These are phyloP conservation scores for Solanum clarkiae DNA, from an alignment of 257 asterid species.

Conservation along the genomic window DNA sequence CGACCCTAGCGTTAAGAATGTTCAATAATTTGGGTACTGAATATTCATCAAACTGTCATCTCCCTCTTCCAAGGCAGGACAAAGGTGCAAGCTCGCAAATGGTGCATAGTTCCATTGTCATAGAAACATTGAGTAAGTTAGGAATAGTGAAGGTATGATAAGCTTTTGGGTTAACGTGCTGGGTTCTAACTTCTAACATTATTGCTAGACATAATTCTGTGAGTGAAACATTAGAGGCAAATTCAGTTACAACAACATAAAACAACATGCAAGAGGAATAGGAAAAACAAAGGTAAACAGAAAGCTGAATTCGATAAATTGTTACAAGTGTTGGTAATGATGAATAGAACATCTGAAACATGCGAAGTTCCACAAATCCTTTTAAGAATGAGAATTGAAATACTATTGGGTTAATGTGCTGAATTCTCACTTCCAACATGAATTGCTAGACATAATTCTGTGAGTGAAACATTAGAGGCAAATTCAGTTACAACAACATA, in stretches of 20 bases:
- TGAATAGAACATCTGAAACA: neutral
- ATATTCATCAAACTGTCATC: neutral
- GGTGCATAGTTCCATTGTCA: neutral
- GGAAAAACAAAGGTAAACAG: neutral
- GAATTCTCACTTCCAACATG: neutral
- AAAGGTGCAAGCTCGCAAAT: neutral
- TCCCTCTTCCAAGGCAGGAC: neutral
- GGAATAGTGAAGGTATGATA: neutral
- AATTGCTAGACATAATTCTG: neutral
- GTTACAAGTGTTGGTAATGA: neutral
- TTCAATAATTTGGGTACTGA: neutral
- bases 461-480: neutral
- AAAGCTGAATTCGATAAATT: neutral
- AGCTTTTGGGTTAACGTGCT: neutral
- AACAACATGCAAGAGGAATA: neutral
- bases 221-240: neutral
- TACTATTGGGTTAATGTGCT: neutral
- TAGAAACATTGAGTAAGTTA: neutral
- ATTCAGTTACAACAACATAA: neutral
- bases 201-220: neutral
- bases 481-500: too few relatives aligned
- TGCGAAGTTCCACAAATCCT: neutral
- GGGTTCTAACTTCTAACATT: neutral
- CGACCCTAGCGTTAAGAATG: neutral
- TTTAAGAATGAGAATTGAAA: neutral